Conservation (phyloP, 768 basidiomycete genomes). For the Lyophyllum shimeji region DNA sequence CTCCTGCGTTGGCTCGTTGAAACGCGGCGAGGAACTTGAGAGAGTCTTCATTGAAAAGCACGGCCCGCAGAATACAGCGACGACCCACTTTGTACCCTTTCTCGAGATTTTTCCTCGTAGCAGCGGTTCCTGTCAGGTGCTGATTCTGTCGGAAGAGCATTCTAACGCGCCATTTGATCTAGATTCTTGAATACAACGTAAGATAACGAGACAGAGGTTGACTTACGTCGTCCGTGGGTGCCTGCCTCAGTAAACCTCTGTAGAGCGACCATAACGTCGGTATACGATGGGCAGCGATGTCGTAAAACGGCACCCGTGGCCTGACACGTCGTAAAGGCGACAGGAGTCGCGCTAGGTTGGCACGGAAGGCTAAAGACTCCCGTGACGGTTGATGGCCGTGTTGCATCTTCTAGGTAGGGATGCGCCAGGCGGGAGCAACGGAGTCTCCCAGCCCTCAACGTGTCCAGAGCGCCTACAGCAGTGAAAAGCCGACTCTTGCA, state of each 20-base stretch:
- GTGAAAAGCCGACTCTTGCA: no score
- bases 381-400: constrained; percentile 17
- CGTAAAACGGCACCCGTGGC: constrained; percentile 64
- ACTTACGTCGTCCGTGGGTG: constrained; percentile 57
- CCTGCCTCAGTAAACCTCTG: constrained; percentile 58
- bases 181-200: constrained; percentile 2
- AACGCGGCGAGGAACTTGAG: constrained; percentile 63
- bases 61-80: constrained; percentile 1
- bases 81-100: constrained; percentile 62
- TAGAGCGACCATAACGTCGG: constrained; percentile 82
- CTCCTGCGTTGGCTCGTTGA: constrained; percentile 50
- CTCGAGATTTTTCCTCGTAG: constrained; percentile 44
- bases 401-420: constrained; percentile 8
- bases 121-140: constrained; percentile 51
- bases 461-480: no score
- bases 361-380: constrained; percentile 49
- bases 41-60: not conserved
- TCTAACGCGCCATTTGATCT: constrained; percentile 62
- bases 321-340: constrained; percentile 58
- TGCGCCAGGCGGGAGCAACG: no score
- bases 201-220: not conserved
- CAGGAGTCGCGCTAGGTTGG: constrained; percentile 49
- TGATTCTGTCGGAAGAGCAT: constrained; percentile 52
- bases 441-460: no score
- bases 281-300: constrained; percentile 67